Evolutionary conservation across 768 basidiomycete genomes (phyloP), one percentile per base, ranked within the genome.

Genomic region (Glaciozyma martinii): DNA sequence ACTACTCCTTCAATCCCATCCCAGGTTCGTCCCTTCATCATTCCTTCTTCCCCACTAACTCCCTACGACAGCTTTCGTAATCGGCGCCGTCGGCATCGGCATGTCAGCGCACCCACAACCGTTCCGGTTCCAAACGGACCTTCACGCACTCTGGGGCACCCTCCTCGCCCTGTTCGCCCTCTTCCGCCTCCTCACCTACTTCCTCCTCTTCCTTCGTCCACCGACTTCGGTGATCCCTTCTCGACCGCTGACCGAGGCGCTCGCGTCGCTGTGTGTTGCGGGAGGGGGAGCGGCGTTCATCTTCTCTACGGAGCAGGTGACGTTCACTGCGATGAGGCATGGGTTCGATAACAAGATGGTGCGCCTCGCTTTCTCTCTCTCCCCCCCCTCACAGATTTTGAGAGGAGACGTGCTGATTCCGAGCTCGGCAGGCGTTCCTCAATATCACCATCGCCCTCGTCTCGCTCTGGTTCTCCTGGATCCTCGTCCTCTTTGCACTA

Each of bases 21-120:
- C 71, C 71, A 19, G 93, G 93, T 40, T 82, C 86, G 5, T 90
- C 88, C 27, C 4, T 93, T 95, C 91, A 83, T 87, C 27, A 89
- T 90, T 0, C 92, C 0, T 12, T 4, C 53, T 5, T n/a, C 10
- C 21, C 2, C 27, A 5, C 25, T 29, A 94, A 93, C 74, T n/a
- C 33, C 15, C 2, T 43, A 8, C n/a, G 2, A 90, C 91, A 1
- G 93, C 93, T 5, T 80, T 97, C 42, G 89, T 90, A 40, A 89
- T 94, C 63, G 90, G 89, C n/a, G 84, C 91, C 47, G 93, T 92
- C 16, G 94, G 93, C 27, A 82, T 86, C 3, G 93, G 90, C 3
- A 95, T 97, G 94, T 82, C 87, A 18, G 90, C 90, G 0, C 94
- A 98, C 76, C 82, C 83, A 61, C 93, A 97, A 76, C 82, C 83